phyloP scores from a whole-genome alignment of 2,329 filamentous ascomycete species.

The Trichoderma breve region DNA sequence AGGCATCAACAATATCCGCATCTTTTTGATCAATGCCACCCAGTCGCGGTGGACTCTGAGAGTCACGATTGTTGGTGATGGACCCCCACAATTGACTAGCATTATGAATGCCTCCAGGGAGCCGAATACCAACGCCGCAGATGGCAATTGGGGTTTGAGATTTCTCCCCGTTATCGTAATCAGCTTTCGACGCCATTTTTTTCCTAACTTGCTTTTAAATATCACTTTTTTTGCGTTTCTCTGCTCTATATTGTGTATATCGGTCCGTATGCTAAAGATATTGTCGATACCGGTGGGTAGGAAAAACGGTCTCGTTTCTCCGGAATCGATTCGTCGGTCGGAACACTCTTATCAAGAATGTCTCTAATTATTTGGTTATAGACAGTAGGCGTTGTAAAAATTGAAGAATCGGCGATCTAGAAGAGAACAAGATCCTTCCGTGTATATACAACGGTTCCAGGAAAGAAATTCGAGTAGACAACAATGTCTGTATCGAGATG shows the following conservation, averaged over 20 bases:
- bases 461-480: not conserved
- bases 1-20: slow-evolving; percentile 29
- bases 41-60: slow-evolving; percentile 25
- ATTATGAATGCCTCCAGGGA: slow-evolving; percentile 32
- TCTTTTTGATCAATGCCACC: slow-evolving; percentile 20
- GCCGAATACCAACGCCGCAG: slow-evolving; percentile 32
- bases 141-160: slow-evolving; percentile 30
- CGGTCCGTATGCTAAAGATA: not conserved
- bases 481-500: not conserved
- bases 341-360: not conserved
- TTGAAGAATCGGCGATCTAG: not conserved
- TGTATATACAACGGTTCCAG: not conserved
- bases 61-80: slow-evolving; percentile 28
- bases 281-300: not conserved
- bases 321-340: not conserved
- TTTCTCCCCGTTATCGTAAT: not conserved
- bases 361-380: not conserved
- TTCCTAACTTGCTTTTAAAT: not conserved
- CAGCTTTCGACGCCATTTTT: slow-evolving; percentile 9
- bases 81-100: slow-evolving; percentile 32
- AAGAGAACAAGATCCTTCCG: not conserved
- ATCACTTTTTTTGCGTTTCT: not conserved
- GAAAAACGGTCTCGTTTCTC: not conserved
- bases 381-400: not conserved
- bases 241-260: not conserved